phyloP scores from a whole-genome alignment of 371 early-diverging fungal genomes.

The Mucor lusitanicus region DNA sequence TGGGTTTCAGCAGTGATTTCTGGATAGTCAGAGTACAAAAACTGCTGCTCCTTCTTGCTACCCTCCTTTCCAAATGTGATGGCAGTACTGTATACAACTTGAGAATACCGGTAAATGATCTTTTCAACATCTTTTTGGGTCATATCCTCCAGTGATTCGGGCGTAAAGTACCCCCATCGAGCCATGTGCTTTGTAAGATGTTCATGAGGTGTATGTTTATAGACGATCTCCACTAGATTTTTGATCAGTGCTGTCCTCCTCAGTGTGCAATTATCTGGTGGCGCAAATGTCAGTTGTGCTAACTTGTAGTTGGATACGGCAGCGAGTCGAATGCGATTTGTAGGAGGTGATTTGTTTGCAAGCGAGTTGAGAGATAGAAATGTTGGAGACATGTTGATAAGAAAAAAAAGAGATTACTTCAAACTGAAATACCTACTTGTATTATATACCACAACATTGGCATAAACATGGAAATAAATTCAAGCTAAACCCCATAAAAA shows the following conservation, averaged over 20 bases:
- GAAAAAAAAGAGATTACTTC: not conserved
- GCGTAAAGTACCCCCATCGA: conserved; percentile 53
- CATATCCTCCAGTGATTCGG: conserved; percentile 30
- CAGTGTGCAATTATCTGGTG: conserved; percentile 49
- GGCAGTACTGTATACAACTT: not conserved
- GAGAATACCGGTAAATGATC: not conserved
- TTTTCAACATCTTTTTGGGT: not conserved
- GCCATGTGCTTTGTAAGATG: conserved; percentile 53
- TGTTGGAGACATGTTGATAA: not conserved
- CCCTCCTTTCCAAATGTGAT: not conserved
- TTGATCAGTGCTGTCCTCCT: conserved; percentile 52
- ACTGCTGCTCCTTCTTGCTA: not conserved
- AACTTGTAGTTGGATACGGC: conserved; percentile 56
- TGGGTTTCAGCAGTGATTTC: not conserved
- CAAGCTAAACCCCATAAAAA: not conserved
- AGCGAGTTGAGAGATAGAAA: not conserved
- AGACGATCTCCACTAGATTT: conserved; percentile 45
- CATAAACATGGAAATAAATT: not conserved
- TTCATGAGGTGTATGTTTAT: conserved; percentile 42
- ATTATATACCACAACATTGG: not conserved
- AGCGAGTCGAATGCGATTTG: conserved; percentile 51
- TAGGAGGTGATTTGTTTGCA: not conserved
- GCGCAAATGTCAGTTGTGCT: conserved; percentile 54
- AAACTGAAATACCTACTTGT: not conserved
- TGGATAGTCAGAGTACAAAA: not conserved